A percentile compares a stretch with the other conserved stretches of the same genome.
Conservation (phyloP, 2,329 filamentous ascomycete genomes). For the Aspergillus intermedius region DNA sequence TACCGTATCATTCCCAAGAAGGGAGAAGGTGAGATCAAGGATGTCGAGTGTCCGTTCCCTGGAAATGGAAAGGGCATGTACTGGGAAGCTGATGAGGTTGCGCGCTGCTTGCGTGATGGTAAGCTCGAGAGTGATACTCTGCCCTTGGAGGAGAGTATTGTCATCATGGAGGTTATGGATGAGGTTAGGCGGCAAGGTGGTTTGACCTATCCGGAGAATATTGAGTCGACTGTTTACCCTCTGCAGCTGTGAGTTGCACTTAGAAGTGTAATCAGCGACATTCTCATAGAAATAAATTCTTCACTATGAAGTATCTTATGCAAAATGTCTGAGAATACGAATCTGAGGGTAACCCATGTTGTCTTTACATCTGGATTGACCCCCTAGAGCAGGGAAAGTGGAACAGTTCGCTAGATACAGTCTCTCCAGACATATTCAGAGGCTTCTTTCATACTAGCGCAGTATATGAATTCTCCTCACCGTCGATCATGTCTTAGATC, state of each 20-base stretch:
- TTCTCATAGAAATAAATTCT: no score
- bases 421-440: no score
- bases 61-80: slow-evolving; percentile 75
- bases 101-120: slow-evolving; percentile 67
- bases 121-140: slow-evolving; percentile 66
- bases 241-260: slow-evolving; percentile 29
- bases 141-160: slow-evolving; percentile 68
- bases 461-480: no score
- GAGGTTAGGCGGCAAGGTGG: slow-evolving; percentile 58
- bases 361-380: no score
- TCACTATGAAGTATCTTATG: no score
- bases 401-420: no score
- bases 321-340: no score
- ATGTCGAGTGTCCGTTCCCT: slow-evolving; percentile 41
- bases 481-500: no score
- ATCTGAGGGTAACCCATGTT: no score
- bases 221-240: slow-evolving; percentile 56
- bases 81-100: slow-evolving; percentile 78
- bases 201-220: slow-evolving; percentile 58
- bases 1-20: slow-evolving; percentile 57
- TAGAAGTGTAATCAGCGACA: not conserved
- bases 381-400: no score
- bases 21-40: slow-evolving; percentile 39
- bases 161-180: slow-evolving; percentile 79
- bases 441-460: no score